Base-by-base conservation (phyloP, 108 stramenopile genomes). In the Skeletonema tropicum region DNA sequence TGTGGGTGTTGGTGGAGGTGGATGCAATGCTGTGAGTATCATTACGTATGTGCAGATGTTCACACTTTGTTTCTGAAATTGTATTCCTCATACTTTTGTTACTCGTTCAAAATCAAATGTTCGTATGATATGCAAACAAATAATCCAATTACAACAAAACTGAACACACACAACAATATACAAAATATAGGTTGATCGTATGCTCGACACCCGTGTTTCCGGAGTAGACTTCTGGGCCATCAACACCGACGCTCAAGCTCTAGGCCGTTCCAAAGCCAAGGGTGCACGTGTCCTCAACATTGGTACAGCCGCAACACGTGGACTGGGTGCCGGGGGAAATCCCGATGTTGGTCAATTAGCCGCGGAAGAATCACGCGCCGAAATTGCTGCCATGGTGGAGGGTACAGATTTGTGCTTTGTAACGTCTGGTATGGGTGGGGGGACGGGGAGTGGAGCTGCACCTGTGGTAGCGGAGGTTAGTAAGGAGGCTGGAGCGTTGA, bases 221-320 rank as follows among this genome's bases (percentile, higher is more conserved):
- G 96, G 96, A 39, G 95, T 95, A 17, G 93, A 95, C 42, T 96
- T 95, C 79, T 94, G 94, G 93, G 84, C 91, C 74, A 86, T 96
- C 63, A 96, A 96, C 79, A 96, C 96, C 52, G 96, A 96, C 69
- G 90, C 92, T 1, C 95, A 96, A 85, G 95, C 93, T 55, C 80
- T 94, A 19, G 88, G 83, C 15, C 72, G 87, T 12, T 83, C 84
- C 68, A 83, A 88, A 68, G 89, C 87, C 36, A 68, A 84, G 70
- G 84, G 87, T 6, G 88, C 86, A 35, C 73, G 73, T 41, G 84
- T 88, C 52, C 83, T 89, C 41, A 92, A 94, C 86, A 92, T 96
- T 75, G 95, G 95, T 17, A 68, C 81, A 4, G 80, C 90, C 39
- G 91, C 94, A 6, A 96, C 95, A 29, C 85, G 95, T 14, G 95